Conservation (phyloP, 306 rosid species). For the cucumber (Cucumis sativus) region Cucumber_9930_V3 NC_026660.2:30350001-30350500, state of each 20-base stretch:
- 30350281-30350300: not conserved
- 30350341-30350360: not conserved
- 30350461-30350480: too few relatives aligned
- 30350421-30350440: not conserved
- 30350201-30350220: too few relatives aligned
- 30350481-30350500: too few relatives aligned
- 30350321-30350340: not conserved
- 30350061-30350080: too few relatives aligned
- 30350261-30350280: not conserved
- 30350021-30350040: too few relatives aligned
- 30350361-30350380: not conserved
- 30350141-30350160: slow-evolving; percentile 38
- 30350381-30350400: not conserved
- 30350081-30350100: too few relatives aligned
- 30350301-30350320: not conserved
- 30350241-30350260: not conserved
- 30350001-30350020: too few relatives aligned
- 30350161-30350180: slow-evolving; percentile 11
- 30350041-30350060: too few relatives aligned
- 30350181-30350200: not conserved
- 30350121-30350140: too few relatives aligned
- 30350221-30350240: not conserved
- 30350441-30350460: not conserved
- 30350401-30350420: too few relatives aligned
- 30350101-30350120: too few relatives aligned